phyloP scores from a whole-genome alignment of 805 yeast genomes.

The Saccharomycopsis babjevae region DNA sequence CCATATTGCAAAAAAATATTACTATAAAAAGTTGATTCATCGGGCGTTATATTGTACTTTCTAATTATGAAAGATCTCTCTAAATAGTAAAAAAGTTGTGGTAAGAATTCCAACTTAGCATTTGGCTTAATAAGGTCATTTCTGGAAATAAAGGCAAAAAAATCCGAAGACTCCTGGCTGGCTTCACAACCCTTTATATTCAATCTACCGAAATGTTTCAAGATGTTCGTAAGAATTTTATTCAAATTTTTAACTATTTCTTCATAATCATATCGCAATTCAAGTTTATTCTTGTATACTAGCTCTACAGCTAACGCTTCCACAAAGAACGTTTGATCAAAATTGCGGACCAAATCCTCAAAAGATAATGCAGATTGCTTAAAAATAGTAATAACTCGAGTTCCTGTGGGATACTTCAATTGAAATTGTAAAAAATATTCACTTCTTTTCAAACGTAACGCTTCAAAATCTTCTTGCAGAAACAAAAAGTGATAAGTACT shows the following conservation, averaged over 20 bases:
- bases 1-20: slow-evolving; percentile 23
- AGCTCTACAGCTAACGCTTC: slow-evolving; percentile 27
- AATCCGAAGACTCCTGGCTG: neutral
- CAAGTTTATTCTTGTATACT: slow-evolving; percentile 23
- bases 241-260: slow-evolving; percentile 11
- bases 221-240: slow-evolving; percentile 22
- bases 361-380: neutral
- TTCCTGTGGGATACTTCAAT: neutral
- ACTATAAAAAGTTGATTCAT: slow-evolving; percentile 35
- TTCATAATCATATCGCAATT: slow-evolving; percentile 25
- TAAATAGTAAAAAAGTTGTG: slow-evolving; percentile 28
- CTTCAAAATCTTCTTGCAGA: slow-evolving; percentile 25
- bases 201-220: slow-evolving; percentile 4
- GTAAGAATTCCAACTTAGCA: slow-evolving; percentile 21
- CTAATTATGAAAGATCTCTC: slow-evolving; percentile 29
- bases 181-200: neutral
- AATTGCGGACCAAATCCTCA: slow-evolving; percentile 14
- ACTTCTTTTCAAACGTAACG: slow-evolving; percentile 21
- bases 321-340: slow-evolving; percentile 28
- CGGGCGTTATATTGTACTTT: slow-evolving; percentile 35
- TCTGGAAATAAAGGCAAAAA: neutral
- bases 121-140: slow-evolving; percentile 6
- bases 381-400: neutral
- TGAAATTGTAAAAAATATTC: slow-evolving; percentile 5
- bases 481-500: slow-evolving; percentile 26